A percentile compares a stretch with the other conserved stretches of the same genome.
These are phyloP conservation scores for Hippophae tibetana DNA, from an alignment of 306 rosid species.

Conservation along the genomic window DNA sequence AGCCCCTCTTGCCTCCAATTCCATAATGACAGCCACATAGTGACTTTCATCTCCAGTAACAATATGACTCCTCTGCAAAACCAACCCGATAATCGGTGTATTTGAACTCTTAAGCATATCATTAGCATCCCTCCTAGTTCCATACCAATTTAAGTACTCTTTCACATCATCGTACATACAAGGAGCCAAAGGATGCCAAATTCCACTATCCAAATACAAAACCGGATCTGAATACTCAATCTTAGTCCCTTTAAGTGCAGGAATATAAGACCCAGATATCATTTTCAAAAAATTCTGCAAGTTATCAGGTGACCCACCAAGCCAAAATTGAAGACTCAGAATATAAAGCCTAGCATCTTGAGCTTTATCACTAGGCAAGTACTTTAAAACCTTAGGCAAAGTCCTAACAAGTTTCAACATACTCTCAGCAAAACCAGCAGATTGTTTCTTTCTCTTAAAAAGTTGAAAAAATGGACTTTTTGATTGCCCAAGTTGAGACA, in stretches of 20 bases:
- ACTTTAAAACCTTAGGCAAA: conserved; percentile 88
- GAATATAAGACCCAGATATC: conserved; percentile 79
- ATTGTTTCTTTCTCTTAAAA: conserved; percentile 68
- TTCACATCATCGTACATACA: conserved; percentile 95
- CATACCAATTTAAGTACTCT: conserved; percentile 97
- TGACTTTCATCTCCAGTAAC: conserved; percentile 98
- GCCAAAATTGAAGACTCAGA: conserved; percentile 92
- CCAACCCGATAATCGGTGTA: conserved; percentile 60
- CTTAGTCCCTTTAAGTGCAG: conserved; percentile 63
- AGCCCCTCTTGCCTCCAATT: conserved; percentile 90
- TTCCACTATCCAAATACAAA: conserved; percentile 75
- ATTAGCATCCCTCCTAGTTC: conserved; percentile 79
- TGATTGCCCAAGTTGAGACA: conserved; percentile 91
- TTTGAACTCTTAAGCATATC: conserved; percentile 63
- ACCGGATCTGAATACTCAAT: conserved; percentile 85
- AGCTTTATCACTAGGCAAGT: conserved; percentile 92
- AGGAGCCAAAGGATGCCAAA: conserved; percentile 99
- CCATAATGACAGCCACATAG: conserved; percentile 97
- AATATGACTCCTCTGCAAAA: conserved; percentile 94
- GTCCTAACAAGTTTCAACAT: conserved; percentile 97
- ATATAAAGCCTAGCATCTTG: conserved; percentile 92
- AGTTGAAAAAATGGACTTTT: conserved; percentile 88
- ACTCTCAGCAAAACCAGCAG: conserved; percentile 92
- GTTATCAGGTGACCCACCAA: conserved; percentile 94
- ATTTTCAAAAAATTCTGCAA: conserved; percentile 79